Evolutionary conservation across 2,329 filamentous ascomycete species (phyloP), one percentile per base, ranked within the genome.

Genomic region (Rhexocercosporidium sp.): DNA sequence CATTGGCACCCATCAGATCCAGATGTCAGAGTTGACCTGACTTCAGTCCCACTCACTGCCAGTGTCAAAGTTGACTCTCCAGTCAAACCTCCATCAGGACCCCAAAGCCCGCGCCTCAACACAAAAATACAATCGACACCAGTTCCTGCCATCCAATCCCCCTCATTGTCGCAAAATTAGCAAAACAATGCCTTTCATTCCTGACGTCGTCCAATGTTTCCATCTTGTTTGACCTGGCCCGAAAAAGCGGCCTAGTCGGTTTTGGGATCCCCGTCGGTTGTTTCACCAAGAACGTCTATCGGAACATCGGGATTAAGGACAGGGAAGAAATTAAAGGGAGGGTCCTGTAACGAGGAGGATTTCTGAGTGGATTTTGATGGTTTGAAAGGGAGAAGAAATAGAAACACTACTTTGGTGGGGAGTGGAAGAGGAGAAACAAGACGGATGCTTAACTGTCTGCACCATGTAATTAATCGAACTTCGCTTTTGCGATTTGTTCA

Each of bases 201-300:
- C 54, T 57, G 54, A 41, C 54, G 54, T 57, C 54, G 54, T 39
- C 54, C 54, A 57, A 57, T 25, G 54, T 57, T 57, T 57, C 54
- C n/a, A n/a, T 39, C n/a, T 14, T n/a, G 54, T 57, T 57, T 57
- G 54, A 25, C n/a, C 31, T 27, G 41, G 54, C 20, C 31, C 31
- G 20, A 27, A 39, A 54, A 57, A 39, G 54, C 31, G 54, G 54
- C 54, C 54, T 25, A n/a, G 31, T 37, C 54, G 16, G 54, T 57
- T 57, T 57, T 37, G 54, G 37, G 54, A 57, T 57, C 54, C 31
- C 34, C 31, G 54, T 25, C 34, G 34, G 12, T 14, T 27, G 54
- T 39, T 57, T 57, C 54, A 57, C 54, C 12, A 41, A 27, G 54
- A 29, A 18, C 11, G n/a, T 18, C 41, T 11, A 22, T 47, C n/a